Evolutionary conservation across 2,329 filamentous ascomycete genomes (phyloP), one percentile per base, ranked within the genome.

Genomic region (Akanthomyces uredinophilus): DNA sequence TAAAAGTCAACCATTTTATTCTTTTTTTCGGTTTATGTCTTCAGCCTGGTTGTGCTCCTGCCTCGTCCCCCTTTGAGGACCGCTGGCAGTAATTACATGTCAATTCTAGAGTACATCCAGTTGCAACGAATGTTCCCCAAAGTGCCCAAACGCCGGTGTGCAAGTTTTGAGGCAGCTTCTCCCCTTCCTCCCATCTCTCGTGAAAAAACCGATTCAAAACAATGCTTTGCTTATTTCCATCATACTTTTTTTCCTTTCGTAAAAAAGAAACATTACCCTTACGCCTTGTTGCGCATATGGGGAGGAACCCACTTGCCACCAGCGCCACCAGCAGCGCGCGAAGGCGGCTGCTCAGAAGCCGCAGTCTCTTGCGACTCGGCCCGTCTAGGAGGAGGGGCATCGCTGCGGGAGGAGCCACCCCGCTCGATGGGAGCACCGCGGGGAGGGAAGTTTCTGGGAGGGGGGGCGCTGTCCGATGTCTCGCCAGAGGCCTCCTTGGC

Each of bases 291-390:
- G 66, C 74, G 73, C 71, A 70, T 41, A 64, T 78, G 74, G 68
- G 74, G 75, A 68, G 85, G 85, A 69, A 87, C 82, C 75, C 81
- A 88, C 73, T 86, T 87, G 68, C 84, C 84, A 51, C 81, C 69
- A 29, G 27, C 27, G 51, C 81, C 69, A 35, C 32, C 32, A 51
- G 81, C 69, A 32, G 74, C 78, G 47, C 84, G 81, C 47, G 81
- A 79, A 18, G 84, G 81, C 63, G 85, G 75, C 53, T 78, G 67
- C 74, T 86, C 83, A 24, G 78, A 67, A 53, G 79, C 71, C 56
- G 79, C 75, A 10, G 79, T 73, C 47, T 79, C 76, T 47, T 70
- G 73, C 68, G 79, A 32, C 22, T 49, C 56, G 35, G 5, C 78
- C 16, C 56, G 55, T 24, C 58, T 6, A 29, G 49, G 58, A 32